These are phyloP conservation scores for Colletotrichum lini DNA, from an alignment of 2,329 filamentous ascomycete species.

Conservation along the genomic window DNA sequence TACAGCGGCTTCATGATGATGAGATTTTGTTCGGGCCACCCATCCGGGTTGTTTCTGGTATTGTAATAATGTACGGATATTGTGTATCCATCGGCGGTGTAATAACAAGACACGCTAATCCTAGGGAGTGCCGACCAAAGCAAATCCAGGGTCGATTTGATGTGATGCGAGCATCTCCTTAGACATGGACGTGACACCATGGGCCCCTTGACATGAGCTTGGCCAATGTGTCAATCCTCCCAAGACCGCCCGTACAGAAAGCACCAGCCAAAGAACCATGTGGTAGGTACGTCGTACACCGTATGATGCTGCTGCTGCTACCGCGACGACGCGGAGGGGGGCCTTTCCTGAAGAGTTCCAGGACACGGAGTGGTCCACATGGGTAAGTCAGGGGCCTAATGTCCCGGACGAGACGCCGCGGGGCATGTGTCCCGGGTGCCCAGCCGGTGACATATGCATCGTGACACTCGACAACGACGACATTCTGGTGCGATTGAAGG, in stretches of 20 bases:
- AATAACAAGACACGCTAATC: neutral
- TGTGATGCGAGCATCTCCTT: conserved; percentile 14
- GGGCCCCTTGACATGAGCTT: neutral
- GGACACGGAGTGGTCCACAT: neutral
- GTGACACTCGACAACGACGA: conserved; percentile 10
- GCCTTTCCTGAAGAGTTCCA: too few relatives aligned
- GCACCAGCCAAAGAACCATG: neutral
- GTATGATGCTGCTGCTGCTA: conserved; percentile 5
- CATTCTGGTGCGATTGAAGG: neutral
- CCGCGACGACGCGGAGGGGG: neutral
- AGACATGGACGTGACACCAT: conserved; percentile 21
- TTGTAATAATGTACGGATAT: too few relatives aligned
- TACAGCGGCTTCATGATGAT: neutral
- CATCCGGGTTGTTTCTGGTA: conserved; percentile 15
- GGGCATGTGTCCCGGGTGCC: conserved; percentile 3
- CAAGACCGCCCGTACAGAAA: neutral
- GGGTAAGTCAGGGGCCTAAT: neutral
- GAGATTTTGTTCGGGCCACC: neutral
- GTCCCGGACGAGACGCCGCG: neutral
- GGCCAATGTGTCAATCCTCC: neutral
- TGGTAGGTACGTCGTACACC: conserved; percentile 13
- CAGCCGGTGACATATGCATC: conserved; percentile 30
- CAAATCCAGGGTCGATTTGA: conserved; percentile 10
- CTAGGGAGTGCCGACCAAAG: neutral
- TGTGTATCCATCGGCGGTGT: neutral